phyloP scores from a whole-genome alignment of 2,329 filamentous ascomycete genomes.

The Paracamarosporium sp. region DNA sequence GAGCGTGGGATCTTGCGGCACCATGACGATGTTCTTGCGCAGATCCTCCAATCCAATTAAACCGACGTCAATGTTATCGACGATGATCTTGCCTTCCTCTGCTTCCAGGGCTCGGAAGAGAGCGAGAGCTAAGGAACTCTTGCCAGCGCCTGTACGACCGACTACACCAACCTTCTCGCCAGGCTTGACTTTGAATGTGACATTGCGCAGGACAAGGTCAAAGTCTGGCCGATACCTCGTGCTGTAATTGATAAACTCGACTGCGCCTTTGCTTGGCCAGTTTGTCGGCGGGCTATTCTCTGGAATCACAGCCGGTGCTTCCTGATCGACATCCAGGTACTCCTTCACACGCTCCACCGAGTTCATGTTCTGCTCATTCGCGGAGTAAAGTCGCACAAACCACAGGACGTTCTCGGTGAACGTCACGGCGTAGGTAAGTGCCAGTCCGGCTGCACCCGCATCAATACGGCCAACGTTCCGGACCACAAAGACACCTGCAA shows the following conservation, averaged over 20 bases:
- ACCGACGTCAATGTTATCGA: constrained; percentile 91
- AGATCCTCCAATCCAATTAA: constrained; percentile 91
- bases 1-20: constrained; percentile 94
- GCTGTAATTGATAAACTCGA: constrained; percentile 88
- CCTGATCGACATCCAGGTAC: constrained; percentile 94
- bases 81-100: constrained; percentile 84
- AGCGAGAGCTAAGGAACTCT: constrained; percentile 91
- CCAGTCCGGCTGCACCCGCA: constrained; percentile 89
- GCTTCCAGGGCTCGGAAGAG: constrained; percentile 94
- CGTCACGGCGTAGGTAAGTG: constrained; percentile 92
- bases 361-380: constrained; percentile 99
- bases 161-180: constrained; percentile 96
- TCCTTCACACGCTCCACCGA: constrained; percentile 97
- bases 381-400: constrained; percentile 91
- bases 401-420: constrained; percentile 97
- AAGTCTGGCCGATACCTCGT: constrained; percentile 89
- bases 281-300: constrained; percentile 77
- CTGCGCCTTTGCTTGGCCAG: constrained; percentile 85
- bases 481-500: constrained; percentile 89
- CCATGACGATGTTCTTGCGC: constrained; percentile 93
- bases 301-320: constrained; percentile 79
- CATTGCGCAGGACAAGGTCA: constrained; percentile 81
- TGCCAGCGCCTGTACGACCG: constrained; percentile 92
- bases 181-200: constrained; percentile 85
- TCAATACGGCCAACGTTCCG: constrained; percentile 82